Conservation (phyloP, 257 asterid species). For the Forsythia viridissima region DNA sequence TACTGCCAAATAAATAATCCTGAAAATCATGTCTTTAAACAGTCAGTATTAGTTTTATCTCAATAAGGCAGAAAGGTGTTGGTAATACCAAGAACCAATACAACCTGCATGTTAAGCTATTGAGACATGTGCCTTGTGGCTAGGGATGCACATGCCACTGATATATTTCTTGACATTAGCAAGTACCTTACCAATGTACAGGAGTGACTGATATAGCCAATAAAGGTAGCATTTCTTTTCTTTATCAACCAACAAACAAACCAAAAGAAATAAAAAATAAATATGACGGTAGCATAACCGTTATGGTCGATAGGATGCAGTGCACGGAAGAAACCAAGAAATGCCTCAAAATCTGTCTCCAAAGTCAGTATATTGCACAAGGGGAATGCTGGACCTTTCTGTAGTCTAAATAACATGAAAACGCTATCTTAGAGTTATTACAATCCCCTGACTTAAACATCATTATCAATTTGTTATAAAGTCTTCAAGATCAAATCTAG, state of each 20-base stretch:
- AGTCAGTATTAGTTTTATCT: conserved; percentile 41
- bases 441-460: neutral
- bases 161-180: neutral
- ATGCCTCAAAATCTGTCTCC: neutral
- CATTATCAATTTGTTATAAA: neutral
- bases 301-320: neutral
- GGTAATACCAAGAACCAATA: neutral
- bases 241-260: neutral
- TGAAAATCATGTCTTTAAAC: conserved; percentile 64
- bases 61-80: neutral
- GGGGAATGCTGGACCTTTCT: neutral
- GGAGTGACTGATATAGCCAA: neutral
- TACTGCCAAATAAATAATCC: conserved; percentile 72
- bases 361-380: too few relatives aligned
- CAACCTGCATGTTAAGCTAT: neutral
- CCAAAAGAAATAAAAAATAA: neutral
- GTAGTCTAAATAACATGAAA: neutral
- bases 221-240: neutral
- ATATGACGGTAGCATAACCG: neutral
- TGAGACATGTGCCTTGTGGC: neutral
- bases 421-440: neutral
- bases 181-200: neutral
- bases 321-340: neutral
- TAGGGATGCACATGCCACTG: neutral
- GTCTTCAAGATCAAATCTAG: neutral